Evolutionary conservation across 1,139 yeast species (phyloP).

Genomic region (Suhomyces atakaporum): DNA sequence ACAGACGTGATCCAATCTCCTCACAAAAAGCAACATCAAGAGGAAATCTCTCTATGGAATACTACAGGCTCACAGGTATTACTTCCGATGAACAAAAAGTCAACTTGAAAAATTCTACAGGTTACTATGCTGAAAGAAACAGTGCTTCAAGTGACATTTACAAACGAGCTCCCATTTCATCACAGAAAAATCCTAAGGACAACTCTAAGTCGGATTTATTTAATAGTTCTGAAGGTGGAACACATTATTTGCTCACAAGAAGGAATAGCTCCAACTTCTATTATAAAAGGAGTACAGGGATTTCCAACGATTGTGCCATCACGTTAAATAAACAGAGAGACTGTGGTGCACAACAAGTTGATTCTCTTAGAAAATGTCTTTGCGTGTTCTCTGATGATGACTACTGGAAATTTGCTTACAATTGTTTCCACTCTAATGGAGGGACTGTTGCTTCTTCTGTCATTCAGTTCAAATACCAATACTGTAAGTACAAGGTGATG

Average conservation of each 20-base stretch:
- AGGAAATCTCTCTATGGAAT: background rate
- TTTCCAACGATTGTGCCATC: background rate
- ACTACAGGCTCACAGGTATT: no score
- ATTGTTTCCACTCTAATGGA: conserved; percentile 1
- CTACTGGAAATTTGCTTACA: conserved; percentile 3
- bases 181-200: no score
- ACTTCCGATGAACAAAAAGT: background rate
- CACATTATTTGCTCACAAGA: no score
- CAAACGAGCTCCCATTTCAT: background rate
- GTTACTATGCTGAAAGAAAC: background rate
- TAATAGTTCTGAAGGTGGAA: no score
- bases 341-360: background rate
- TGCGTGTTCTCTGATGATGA: conserved; percentile 1
- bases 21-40: background rate
- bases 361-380: conserved; percentile 3
- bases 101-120: background rate
- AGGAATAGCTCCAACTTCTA: background rate
- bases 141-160: background rate
- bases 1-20: background rate
- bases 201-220: no score
- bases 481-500: conserved; percentile 6
- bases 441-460: background rate
- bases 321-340: background rate
- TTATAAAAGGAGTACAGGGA: background rate
- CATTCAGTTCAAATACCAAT: conserved; percentile 2